Evolutionary conservation across 2,329 filamentous ascomycete species (phyloP).

Genomic region (Alternaria sp.): DNA sequence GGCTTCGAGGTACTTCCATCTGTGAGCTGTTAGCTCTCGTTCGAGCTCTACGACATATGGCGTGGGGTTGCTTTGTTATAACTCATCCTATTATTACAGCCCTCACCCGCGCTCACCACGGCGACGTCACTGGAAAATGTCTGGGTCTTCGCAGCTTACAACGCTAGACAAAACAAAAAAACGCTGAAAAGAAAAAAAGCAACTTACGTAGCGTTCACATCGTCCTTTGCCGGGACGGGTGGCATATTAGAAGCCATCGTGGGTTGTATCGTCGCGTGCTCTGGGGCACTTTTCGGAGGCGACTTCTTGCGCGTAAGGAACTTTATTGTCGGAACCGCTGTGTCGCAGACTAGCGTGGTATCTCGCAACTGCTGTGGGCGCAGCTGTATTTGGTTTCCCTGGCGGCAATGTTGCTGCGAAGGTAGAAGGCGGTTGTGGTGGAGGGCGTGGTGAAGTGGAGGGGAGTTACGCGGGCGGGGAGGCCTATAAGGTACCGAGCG

Average conservation of each 20-base stretch:
- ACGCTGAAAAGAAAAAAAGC: not conserved
- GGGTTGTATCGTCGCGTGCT: constrained; percentile 44
- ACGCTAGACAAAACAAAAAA: not conserved
- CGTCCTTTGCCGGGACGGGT: constrained; percentile 63
- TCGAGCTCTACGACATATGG: not conserved
- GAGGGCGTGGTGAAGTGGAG: constrained; percentile 18
- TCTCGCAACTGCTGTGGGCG: not conserved
- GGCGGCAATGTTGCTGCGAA: constrained; percentile 8
- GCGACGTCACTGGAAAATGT: constrained; percentile 3
- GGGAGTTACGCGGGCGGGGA: constrained; percentile 15
- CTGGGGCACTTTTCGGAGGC: constrained; percentile 45
- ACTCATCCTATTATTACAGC: not conserved
- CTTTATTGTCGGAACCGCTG: constrained; percentile 31
- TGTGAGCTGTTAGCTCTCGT: constrained; percentile 52
- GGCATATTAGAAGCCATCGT: constrained; percentile 51
- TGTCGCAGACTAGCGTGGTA: constrained; percentile 15
- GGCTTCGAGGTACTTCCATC: constrained; percentile 87
- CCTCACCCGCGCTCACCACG: not conserved
- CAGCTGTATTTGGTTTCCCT: not conserved
- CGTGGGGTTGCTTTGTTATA: not conserved
- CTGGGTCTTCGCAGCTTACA: not conserved
- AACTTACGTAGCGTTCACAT: constrained; percentile 69
- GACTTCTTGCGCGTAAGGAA: constrained; percentile 47
- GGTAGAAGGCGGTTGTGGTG: constrained; percentile 9
- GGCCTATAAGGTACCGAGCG: constrained; percentile 14